phyloP scores from a whole-genome alignment of 1,284 basidiomycete genomes.

The Ganoderma meredithae region DNA sequence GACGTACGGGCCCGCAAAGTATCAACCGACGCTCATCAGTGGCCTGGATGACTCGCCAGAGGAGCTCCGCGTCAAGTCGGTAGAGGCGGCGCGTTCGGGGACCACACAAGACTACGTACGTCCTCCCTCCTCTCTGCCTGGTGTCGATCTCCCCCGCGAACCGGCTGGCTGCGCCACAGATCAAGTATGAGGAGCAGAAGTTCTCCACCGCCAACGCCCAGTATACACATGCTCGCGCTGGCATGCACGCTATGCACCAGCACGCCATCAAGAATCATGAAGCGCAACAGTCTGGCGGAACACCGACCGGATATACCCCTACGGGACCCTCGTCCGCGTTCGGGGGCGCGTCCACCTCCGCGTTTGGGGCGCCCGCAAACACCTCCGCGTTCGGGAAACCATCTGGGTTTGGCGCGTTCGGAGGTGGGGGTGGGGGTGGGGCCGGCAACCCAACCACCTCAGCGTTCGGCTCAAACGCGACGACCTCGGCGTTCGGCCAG shows the following conservation, averaged over 20 bases:
- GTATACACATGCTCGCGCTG: slow-evolving; percentile 55
- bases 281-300: slow-evolving; percentile 31
- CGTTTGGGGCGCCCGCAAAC: slow-evolving; percentile 39
- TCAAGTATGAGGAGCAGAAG: slow-evolving; percentile 62
- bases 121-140: slow-evolving; percentile 18
- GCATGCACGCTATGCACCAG: slow-evolving; percentile 57
- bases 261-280: slow-evolving; percentile 51
- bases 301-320: slow-evolving; percentile 33
- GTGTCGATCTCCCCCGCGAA: neutral
- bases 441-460: slow-evolving; percentile 42
- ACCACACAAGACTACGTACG: slow-evolving; percentile 77
- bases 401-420: slow-evolving; percentile 38
- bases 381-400: slow-evolving; percentile 53
- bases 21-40: slow-evolving; percentile 73
- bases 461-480: slow-evolving; percentile 36
- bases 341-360: slow-evolving; percentile 29
- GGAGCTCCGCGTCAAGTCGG: slow-evolving; percentile 79
- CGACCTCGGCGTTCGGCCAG: slow-evolving; percentile 43
- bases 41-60: slow-evolving; percentile 83
- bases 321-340: slow-evolving; percentile 23
- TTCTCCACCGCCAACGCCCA: slow-evolving; percentile 49
- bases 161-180: slow-evolving; percentile 41
- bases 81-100: slow-evolving; percentile 62
- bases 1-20: slow-evolving; percentile 81
- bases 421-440: slow-evolving; percentile 15